These are phyloP conservation scores for Penicillium hesseltinei DNA, from an alignment of 2,329 filamentous ascomycete genomes.

Conservation along the genomic window DNA sequence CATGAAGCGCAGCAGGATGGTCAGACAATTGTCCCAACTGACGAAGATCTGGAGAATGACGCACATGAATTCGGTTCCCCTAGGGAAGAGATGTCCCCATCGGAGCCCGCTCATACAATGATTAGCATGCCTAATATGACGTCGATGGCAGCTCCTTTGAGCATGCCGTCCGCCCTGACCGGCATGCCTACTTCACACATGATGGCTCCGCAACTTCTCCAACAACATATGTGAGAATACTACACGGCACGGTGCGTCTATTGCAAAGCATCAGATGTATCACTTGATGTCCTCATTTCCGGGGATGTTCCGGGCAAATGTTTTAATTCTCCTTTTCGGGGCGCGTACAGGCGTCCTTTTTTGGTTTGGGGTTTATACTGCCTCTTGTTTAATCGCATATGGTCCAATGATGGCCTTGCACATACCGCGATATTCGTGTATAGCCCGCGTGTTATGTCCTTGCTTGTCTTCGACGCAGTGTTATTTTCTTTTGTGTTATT, in stretches of 20 bases:
- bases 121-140: constrained; percentile 37
- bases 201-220: constrained; percentile 44
- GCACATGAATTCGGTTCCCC: constrained; percentile 80
- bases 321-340: not conserved
- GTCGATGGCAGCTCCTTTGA: constrained; percentile 38
- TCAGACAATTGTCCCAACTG: constrained; percentile 49
- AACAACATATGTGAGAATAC: constrained; percentile 41
- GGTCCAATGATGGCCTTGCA: not conserved
- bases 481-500: not conserved
- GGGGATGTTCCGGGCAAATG: not conserved
- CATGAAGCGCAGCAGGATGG: constrained; percentile 72
- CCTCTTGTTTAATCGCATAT: constrained; percentile 11
- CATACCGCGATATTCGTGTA: constrained; percentile 5
- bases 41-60: constrained; percentile 85
- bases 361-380: constrained; percentile 3
- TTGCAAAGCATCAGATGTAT: not conserved
- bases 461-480: not conserved
- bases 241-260: not conserved
- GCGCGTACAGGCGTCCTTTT: not conserved
- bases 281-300: not conserved
- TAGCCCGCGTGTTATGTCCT: not conserved
- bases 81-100: constrained; percentile 70
- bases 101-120: constrained; percentile 33
- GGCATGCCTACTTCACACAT: constrained; percentile 44
- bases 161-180: constrained; percentile 39